These are phyloP conservation scores for Aphanomyces euteiches DNA, from an alignment of 352 stramenopile genomes.

Conservation along the genomic window DNA sequence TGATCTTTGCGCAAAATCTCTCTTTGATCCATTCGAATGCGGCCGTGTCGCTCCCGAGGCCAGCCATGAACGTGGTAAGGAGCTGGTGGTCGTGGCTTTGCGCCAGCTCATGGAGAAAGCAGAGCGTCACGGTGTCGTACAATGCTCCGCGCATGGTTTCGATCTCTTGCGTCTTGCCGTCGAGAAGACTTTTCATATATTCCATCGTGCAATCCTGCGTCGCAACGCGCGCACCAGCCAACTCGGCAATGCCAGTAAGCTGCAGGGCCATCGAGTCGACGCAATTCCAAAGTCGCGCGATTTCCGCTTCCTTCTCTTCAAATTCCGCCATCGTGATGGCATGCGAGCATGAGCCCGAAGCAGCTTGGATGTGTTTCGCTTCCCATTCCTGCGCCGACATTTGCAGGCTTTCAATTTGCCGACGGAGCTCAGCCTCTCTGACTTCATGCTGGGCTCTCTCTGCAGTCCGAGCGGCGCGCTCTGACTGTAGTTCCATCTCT, in stretches of 20 bases:
- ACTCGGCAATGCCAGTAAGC: background rate
- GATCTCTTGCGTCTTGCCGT: conserved; percentile 4
- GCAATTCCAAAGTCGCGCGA: conserved; percentile 11
- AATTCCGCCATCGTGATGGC: conserved; percentile 18
- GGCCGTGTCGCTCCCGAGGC: background rate
- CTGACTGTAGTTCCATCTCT: background rate
- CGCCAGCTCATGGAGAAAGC: conserved; percentile 27
- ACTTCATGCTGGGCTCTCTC: background rate
- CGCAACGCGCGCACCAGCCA: conserved; percentile 1
- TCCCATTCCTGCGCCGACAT: background rate
- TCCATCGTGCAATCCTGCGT: conserved; percentile 1
- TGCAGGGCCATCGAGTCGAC: conserved; percentile 8
- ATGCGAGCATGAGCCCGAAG: background rate
- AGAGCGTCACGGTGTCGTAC: conserved; percentile 26
- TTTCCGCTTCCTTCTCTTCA: conserved; percentile 9
- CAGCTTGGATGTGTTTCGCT: background rate
- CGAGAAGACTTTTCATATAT: background rate
- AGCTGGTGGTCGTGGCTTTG: conserved; percentile 3
- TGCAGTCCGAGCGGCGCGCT: background rate
- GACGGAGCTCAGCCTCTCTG: background rate
- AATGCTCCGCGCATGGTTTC: conserved; percentile 6
- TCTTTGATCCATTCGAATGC: conserved; percentile 16
- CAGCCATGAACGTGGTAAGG: background rate
- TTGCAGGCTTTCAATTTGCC: background rate
- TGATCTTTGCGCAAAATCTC: conserved; percentile 14